Base-by-base conservation (phyloP, 2,329 filamentous ascomycete species). In the Delphinella strobiligena region DNA sequence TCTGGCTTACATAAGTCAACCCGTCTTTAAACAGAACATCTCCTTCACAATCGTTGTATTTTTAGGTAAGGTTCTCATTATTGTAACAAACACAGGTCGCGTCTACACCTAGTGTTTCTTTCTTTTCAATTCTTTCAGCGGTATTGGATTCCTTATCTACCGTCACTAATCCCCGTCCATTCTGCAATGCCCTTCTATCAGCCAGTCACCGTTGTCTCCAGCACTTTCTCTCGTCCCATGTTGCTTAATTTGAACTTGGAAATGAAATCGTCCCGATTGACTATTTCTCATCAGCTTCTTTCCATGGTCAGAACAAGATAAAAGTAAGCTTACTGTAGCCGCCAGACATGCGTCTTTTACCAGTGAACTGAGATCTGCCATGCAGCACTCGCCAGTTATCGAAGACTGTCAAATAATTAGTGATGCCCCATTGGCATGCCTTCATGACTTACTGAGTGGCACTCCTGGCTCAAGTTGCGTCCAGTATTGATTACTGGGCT, bases 311-410 rank as follows among this genome's bases (percentile, higher is more conserved):
- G 19, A 37, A n/a, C 15, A 10, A 30, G 32, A n/a, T 3, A 33
- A 7, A 19, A 11, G 10, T 37, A 45, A 15, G 75, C 81, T 70
- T 65, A 87, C 85, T 80, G 53, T 96, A 96, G 8, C 75, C 89
- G 44, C 91, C 91, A 59, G 88, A 95, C 54, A 98, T 83, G 49
- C 88, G 78, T 49, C 91, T 71, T 54, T 82, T 77, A 1, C 91
- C 91, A 4, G 78, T 81, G 54, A 96, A 98, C 0, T 75, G 75
- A 37, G 78, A 78, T 50, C 91, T 71, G 1, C 89, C 91, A 60
- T 98, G 91, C 50, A 96, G 64, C 24, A 95, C 82, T 43, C 91
- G 74, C 87, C 89, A 95, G 54, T 98, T 96, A 56, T 98, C 85
- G 59, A 98, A 95, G 34, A 96, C 82, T 83, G 50, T 9, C 35